Base-by-base conservation (phyloP, 331 rosid species). In the Quercus tomentella region DNA sequence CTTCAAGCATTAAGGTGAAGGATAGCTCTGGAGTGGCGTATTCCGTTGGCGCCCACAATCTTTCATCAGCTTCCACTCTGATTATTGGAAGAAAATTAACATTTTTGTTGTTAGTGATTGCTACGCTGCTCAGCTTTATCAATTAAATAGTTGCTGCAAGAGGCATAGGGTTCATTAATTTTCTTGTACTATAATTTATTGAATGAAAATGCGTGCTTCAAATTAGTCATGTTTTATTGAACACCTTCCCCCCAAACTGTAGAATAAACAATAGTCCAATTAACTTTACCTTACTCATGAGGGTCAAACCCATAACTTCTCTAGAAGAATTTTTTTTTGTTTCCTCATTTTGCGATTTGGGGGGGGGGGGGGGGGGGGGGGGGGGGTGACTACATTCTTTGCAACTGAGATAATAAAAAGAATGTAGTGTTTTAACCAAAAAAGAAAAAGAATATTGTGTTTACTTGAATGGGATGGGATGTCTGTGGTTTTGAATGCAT, bases 1-100 rank as follows among this genome's bases (percentile, higher is more conserved):
- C 99, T 78, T 28, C 89, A 57, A 84, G 90, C 86, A 90, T 96
- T 28, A 87, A 86, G 86, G 84, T 93, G 86, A 90, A 86, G 85
- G 99, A 92, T 76, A 88, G 79, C 14, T 83, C 88, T 20, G 92
- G 92, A 83, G 18, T 79, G n/a, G 91, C 77, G 60, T 84, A 88
- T 77, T 49, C 90, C 23, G 88, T 96, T 23, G 87, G 85, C 28
- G 79, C 93, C 69, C 89, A 90, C 73, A 76, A 86, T 56, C 69
- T 96, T 75, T 82, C 91, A 77, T 88, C 93, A n/a, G 88, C 87
- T 83, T 80, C 97, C 37, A 57, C 81, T 30, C 18, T 56, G 70
- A 30, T 80, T 33, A 72, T 60, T 56, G 91, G 89, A 77, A 87
- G 87, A 81, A 51, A 87, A 23, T 73, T 84, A 55, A 61, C 91